Base-by-base conservation (phyloP, 2,329 filamentous ascomycete species). In the Neobulgaria alba region DNA sequence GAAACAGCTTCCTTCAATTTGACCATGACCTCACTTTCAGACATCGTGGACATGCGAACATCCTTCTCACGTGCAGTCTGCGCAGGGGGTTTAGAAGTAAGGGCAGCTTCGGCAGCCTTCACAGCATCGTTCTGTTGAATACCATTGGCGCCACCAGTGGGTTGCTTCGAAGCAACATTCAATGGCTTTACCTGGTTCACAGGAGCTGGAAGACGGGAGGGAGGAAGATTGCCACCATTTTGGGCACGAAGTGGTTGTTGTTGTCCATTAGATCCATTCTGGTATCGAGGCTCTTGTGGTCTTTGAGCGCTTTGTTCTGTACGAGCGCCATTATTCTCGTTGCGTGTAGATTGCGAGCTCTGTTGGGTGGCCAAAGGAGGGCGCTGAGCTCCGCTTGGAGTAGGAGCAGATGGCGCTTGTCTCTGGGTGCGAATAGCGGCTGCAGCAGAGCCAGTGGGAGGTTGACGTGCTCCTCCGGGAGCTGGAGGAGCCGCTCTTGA, bases 31-130 rank as follows among this genome's bases (percentile, higher is more conserved):
- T 98, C 90, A 50, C 75, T 83, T 66, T 98, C 92, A 8, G 86
- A 85, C 92, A 98, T 96, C 54, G 85, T 93, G 29, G 90, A 96
- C 88, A 98, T 95, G 59, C 92, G 87, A 36, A 92, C 87, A 65
- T 95, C 92, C 66, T 95, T 89, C 63, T 85, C 80, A 47, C 85
- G 80, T 9, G 31, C 30, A 12, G 15, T 32, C 55, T 88, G 79
- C 3, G 80, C 64, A 18, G 77, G 61, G 33, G 85, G 82, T 65
- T 94, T 92, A 56, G 90, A 82, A 12, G 85, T 90, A 41, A 96
- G 73, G 8, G 88, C 88, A 39, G 83, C 82, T 62, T 96, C 89
- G 3, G 90, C 89, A 55, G 89, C 85, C 67, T 92, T 93, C 52
- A 94, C 78, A 20, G 82, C 73, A 57, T 92, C 85, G 43, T 51